A percentile compares a stretch with the other conserved stretches of the same genome.
phyloP scores from a whole-genome alignment of 1,284 basidiomycete species.

The Trichosporon sp. region DNA sequence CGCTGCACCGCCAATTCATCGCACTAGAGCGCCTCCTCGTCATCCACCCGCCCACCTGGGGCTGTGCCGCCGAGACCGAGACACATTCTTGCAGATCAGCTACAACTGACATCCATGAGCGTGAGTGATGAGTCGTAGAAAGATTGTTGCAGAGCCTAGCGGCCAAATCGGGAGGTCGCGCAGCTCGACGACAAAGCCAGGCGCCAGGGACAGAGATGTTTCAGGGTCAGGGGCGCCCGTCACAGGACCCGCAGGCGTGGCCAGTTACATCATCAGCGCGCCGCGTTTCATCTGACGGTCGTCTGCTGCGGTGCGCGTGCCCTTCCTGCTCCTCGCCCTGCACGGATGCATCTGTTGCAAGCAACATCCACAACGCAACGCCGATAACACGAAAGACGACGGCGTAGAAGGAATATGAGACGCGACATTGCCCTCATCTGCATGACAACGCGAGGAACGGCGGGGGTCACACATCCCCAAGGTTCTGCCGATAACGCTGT shows the following conservation, averaged over 20 bases:
- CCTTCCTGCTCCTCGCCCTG: neutral
- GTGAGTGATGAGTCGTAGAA: neutral
- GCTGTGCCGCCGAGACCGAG: too few relatives aligned
- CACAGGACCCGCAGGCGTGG: neutral
- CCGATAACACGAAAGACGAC: too few relatives aligned
- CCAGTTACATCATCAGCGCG: neutral
- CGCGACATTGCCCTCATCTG: too few relatives aligned
- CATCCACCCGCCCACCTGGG: neutral
- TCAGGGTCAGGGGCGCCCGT: neutral
- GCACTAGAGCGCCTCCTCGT: neutral
- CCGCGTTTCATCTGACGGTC: neutral
- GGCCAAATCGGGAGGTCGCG: neutral
- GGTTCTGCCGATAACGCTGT: too few relatives aligned
- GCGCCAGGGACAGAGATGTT: neutral
- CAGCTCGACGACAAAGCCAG: neutral
- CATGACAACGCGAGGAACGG: too few relatives aligned
- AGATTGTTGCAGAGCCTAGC: neutral
- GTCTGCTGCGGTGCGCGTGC: neutral
- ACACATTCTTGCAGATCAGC: too few relatives aligned
- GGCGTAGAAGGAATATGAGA: too few relatives aligned
- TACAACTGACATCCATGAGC: too few relatives aligned
- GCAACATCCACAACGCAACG: too few relatives aligned
- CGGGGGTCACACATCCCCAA: too few relatives aligned
- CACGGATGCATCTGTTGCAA: neutral
- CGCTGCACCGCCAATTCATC: neutral